Base-by-base conservation (phyloP, 2,329 filamentous ascomycete genomes). In the Macroventuria anomochaeta region DNA sequence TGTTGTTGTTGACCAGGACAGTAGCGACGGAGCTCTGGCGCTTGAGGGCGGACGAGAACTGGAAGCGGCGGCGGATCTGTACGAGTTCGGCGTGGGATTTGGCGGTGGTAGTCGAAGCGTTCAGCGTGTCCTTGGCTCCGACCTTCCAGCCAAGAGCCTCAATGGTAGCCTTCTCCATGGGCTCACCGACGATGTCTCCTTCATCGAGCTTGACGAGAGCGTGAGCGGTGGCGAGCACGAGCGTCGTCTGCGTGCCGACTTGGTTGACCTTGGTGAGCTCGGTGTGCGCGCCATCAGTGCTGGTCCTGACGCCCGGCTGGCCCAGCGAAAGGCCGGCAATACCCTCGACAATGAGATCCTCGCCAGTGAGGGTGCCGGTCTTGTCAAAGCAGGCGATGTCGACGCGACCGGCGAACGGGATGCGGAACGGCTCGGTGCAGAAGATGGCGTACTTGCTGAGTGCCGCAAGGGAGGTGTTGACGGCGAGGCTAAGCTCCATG, bases 361-460 rank as follows among this genome's bases (percentile, higher is more conserved):
- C 95, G 42, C 95, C 95, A 31, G 95, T 99, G 54, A 99, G 78
- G 1, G 95, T 99, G 62, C 95, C 95, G 11, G 95, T 99, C 82
- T 99, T 99, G 77, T 99, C 95, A 63, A 99, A 99, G 79, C 95
- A 99, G 59, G 95, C 93, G 47, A 99, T 84, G 74, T 99, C 96
- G 55, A 99, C 90, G 60, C 95, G 90, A 26, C 95, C 95, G 62
- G 93, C 96, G 66, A 90, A 97, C 0, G 96, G 96, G 68, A 99
- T 99, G 51, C 95, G 88, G 86, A 99, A 99, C 23, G 95, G 95
- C 75, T 99, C 96, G 2, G 95, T 99, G 74, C 95, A 99, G 81
- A 96, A 99, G 68, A 99, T 99, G 56, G 96, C 95, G 65, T 88
- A 93, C 75, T 93, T 96, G 77, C 93, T 96, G 31, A 99, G 81